Percentiles rank a stretch among this genome's conserved stretches.
phyloP scores from a whole-genome alignment of 2,329 filamentous ascomycete species.

The Mollisiaceae sp. region DNA sequence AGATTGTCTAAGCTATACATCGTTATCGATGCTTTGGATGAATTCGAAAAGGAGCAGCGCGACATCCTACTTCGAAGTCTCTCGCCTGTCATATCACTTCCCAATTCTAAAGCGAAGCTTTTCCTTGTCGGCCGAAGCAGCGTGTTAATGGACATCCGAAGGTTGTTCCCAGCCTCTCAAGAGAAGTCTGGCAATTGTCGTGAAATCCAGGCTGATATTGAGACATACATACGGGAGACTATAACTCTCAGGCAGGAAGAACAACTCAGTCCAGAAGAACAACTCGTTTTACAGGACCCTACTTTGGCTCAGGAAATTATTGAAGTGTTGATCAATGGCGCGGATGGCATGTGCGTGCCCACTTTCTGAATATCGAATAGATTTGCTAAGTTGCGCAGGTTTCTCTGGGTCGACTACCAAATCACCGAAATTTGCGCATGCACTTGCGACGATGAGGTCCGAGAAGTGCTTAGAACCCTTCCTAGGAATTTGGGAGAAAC shows the following conservation, averaged over 20 bases:
- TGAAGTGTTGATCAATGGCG: slow-evolving; percentile 37
- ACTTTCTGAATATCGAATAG: slow-evolving; percentile 12
- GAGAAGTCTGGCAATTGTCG: slow-evolving; percentile 18
- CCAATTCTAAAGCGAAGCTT: slow-evolving; percentile 31
- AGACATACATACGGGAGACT: slow-evolving; percentile 21
- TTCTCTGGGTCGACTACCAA: slow-evolving; percentile 48
- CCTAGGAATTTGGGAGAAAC: slow-evolving; percentile 42
- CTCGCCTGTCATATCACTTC: slow-evolving; percentile 18
- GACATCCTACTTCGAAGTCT: slow-evolving; percentile 28
- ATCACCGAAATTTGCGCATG: slow-evolving; percentile 45
- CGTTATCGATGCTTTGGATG: slow-evolving; percentile 45
- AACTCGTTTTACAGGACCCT: slow-evolving; percentile 25
- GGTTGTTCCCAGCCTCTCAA: slow-evolving; percentile 16
- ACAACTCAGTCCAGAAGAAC: not conserved
- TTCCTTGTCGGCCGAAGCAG: slow-evolving; percentile 35
- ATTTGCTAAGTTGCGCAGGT: slow-evolving; percentile 39
- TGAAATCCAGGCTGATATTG: slow-evolving; percentile 25
- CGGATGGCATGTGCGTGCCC: slow-evolving; percentile 45
- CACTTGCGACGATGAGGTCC: slow-evolving; percentile 43
- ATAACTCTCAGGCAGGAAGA: slow-evolving; percentile 22
- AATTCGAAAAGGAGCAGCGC: slow-evolving; percentile 39
- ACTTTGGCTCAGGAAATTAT: slow-evolving; percentile 35
- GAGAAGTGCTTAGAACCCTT: slow-evolving; percentile 39
- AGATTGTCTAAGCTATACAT: slow-evolving; percentile 30
- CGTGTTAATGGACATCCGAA: slow-evolving; percentile 17